Evolutionary conservation across 1,284 basidiomycete genomes (phyloP).

Genomic region (Cryptococcus jaspeensis): DNA sequence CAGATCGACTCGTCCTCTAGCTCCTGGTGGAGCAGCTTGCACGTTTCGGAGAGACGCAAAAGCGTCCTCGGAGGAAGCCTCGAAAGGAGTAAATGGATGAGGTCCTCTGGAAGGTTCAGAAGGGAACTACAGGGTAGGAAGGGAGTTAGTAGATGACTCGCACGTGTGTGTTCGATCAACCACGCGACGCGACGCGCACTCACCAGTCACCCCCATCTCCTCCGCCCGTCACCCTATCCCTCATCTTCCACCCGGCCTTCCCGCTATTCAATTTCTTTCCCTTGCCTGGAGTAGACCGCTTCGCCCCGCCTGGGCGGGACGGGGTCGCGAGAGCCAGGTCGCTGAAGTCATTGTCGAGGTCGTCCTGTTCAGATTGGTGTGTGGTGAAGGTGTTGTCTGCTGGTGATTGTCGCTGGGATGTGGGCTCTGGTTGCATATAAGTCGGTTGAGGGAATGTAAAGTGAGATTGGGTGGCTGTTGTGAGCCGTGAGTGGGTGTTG

Average conservation of each 20-base stretch:
- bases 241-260: constrained; percentile 20
- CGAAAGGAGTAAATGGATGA: constrained; percentile 38
- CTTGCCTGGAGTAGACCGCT: constrained; percentile 1
- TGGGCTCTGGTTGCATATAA: constrained; percentile 10
- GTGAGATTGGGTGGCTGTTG: too few relatives aligned
- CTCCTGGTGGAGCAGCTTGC: constrained; percentile 27
- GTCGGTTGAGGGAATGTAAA: not conserved
- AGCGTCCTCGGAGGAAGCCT: constrained; percentile 41
- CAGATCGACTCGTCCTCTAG: constrained; percentile 42
- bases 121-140: constrained; percentile 30
- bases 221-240: constrained; percentile 12
- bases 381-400: not conserved
- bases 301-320: not conserved
- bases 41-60: constrained; percentile 32
- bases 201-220: constrained; percentile 22
- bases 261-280: constrained; percentile 10
- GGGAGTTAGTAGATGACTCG: not conserved
- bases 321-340: not conserved
- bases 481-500: too few relatives aligned
- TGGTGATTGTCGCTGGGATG: constrained; percentile 5
- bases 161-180: constrained; percentile 1
- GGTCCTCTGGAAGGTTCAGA: constrained; percentile 39
- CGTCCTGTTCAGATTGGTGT: constrained; percentile 10
- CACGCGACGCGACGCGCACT: constrained; percentile 4
- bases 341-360: constrained; percentile 1